Base-by-base conservation (phyloP, 2,329 filamentous ascomycete species). In the Cadophora sp. region DNA sequence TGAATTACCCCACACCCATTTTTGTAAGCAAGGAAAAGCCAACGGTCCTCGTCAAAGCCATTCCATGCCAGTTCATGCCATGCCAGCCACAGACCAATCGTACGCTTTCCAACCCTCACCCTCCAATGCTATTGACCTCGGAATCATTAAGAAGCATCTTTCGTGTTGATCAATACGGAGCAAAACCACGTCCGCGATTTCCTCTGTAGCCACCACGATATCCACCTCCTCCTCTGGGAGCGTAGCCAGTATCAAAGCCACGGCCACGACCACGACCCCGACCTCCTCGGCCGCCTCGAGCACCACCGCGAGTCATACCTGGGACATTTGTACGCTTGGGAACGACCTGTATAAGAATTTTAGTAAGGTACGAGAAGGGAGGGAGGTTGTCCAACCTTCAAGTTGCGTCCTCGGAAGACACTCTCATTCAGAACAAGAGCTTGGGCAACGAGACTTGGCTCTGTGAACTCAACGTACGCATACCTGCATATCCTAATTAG, bases 301-400 rank as follows among this genome's bases (percentile, higher is more conserved):
- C 83, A 48, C 92, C 85, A 31, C 94, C 93, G 72, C 95, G 89
- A 74, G 88, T 91, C 93, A 99, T 95, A 69, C 96, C 96, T 1
- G 96, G 96, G 64, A 99, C 85, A 79, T 99, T 99, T 75, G 96
- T 99, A 70, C 96, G 92, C 85, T 99, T 99, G 40, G 96, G 95
- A 26, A 91, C 89, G 67, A 93, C 91, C 91, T 93, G 69, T 46
- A 53, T 37, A 55, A 34, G 43, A 31, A 27, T 26, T n/a, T 56
- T 31, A 43, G 61, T 43, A 72, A 68, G 43, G 62, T 63, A 29
- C 27, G 50, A 40, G n/a, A n/a, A 56, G 22, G 48, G 11, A 26
- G n/a, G 43, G 7, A 34, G 46, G 31, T 40, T 40, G 62, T 69
- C 81, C 73, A 78, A 98, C 96, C 89, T 99, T 99, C 79, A 99